Evolutionary conservation across 164 flowering plant species (phyloP).

Genomic region (Kalanchoe fedtschenkoi): DNA sequence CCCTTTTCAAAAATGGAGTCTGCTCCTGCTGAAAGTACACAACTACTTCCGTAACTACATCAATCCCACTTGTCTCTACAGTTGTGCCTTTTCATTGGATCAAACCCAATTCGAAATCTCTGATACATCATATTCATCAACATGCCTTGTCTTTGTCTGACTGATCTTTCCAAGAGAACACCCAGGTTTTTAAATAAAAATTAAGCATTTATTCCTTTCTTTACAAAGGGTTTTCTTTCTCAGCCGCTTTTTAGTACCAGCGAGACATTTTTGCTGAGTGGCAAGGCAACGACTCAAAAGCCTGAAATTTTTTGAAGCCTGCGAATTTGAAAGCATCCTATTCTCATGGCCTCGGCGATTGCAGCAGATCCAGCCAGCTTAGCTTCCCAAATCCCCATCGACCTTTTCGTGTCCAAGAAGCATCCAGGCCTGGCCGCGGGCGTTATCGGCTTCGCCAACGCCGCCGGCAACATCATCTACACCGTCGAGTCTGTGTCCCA

Average conservation of each 20-base stretch:
- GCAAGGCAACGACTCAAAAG: background rate
- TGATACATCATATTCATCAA: too few relatives aligned
- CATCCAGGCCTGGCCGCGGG: slow-evolving; percentile 10
- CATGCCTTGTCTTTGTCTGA: background rate
- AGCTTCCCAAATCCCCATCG: slow-evolving; percentile 7
- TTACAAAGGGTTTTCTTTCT: background rate
- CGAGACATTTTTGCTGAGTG: background rate
- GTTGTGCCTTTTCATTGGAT: background rate
- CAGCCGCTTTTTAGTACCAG: background rate
- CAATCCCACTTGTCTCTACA: background rate
- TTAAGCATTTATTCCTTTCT: slow-evolving; percentile 3
- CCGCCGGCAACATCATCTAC: slow-evolving; percentile 8
- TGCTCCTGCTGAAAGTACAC: slow-evolving; percentile 34
- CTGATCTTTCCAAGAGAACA: background rate
- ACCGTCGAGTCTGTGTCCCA: background rate
- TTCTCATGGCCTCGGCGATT: background rate
- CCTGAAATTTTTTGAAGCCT: too few relatives aligned
- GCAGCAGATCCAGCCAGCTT: slow-evolving; percentile 4
- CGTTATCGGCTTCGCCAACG: slow-evolving; percentile 8
- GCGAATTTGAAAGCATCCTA: background rate
- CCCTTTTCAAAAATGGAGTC: slow-evolving; percentile 31
- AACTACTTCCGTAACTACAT: background rate
- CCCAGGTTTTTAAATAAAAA: background rate
- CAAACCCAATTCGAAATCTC: background rate
- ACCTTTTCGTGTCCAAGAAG: slow-evolving; percentile 10